phyloP scores from a whole-genome alignment of 1,139 yeast genomes.

The Kodamaea anthophila region DNA sequence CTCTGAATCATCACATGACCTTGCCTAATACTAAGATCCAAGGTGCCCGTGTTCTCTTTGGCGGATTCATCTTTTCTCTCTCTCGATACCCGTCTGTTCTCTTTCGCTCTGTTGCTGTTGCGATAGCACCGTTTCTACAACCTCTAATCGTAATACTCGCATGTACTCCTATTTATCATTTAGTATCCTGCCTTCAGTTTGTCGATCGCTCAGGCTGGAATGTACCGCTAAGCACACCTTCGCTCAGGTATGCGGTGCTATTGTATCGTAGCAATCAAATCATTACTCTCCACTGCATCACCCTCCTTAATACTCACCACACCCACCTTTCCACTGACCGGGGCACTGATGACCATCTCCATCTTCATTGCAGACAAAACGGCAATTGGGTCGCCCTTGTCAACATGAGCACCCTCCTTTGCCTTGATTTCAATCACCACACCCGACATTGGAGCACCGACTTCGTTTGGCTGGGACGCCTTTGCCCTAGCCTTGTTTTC shows the following conservation, averaged over 20 bases:
- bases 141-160: no score
- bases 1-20: no score
- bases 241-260: slow-evolving; percentile 8
- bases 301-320: slow-evolving; percentile 78
- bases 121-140: no score
- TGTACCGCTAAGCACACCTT: no score
- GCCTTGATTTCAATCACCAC: slow-evolving; percentile 93
- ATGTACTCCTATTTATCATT: no score
- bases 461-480: slow-evolving; percentile 89
- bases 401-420: slow-evolving; percentile 79
- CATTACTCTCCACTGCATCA: slow-evolving; percentile 92
- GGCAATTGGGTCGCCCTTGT: slow-evolving; percentile 95
- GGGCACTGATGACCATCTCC: slow-evolving; percentile 98
- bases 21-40: no score
- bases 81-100: no score
- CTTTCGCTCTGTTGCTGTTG: no score
- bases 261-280: slow-evolving; percentile 51
- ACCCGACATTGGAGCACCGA: slow-evolving; percentile 99
- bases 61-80: no score
- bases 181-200: no score
- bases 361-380: slow-evolving; percentile 98
- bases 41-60: no score
- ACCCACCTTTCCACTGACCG: slow-evolving; percentile 76
- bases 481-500: slow-evolving; percentile 85
- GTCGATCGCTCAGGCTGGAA: no score